These are phyloP conservation scores for Hymenoscyphus scutula DNA, from an alignment of 2,329 filamentous ascomycete genomes.

Conservation along the genomic window DNA sequence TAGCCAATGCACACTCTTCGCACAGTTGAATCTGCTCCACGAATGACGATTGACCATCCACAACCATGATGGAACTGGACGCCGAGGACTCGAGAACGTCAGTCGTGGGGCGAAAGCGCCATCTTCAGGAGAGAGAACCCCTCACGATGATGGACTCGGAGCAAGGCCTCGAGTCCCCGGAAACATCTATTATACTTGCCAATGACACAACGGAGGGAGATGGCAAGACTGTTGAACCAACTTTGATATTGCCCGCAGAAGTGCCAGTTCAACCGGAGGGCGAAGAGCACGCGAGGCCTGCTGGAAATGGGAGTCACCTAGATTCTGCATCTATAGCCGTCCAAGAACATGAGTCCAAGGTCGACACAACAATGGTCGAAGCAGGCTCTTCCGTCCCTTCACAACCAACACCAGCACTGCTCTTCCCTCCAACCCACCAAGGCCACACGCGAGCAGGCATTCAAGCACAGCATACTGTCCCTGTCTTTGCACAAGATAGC, in stretches of 20 bases:
- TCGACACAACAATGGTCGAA: not conserved
- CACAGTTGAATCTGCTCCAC: not conserved
- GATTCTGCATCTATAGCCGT: not conserved
- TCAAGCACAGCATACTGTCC: not conserved
- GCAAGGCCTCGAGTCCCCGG: not conserved
- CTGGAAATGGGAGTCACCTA: not conserved
- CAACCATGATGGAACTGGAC: not conserved
- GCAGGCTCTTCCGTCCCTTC: not conserved
- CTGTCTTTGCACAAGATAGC: not conserved
- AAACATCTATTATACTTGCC: not conserved
- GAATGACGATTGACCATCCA: not conserved
- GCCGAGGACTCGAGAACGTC: conserved; percentile 45
- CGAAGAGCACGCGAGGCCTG: not conserved
- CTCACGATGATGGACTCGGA: conserved; percentile 7
- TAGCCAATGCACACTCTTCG: not conserved
- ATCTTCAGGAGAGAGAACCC: conserved; percentile 14
- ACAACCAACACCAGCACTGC: not conserved
- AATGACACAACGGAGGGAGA: not conserved
- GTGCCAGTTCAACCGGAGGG: not conserved
- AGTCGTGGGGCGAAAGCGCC: conserved; percentile 41
- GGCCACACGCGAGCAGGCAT: not conserved
- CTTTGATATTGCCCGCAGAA: not conserved
- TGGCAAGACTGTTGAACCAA: not conserved
- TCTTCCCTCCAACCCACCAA: not conserved
- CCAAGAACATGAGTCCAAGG: not conserved